These are phyloP conservation scores for Dysphania ambrosioides DNA, from an alignment of 148 eudicot species.

Conservation along the genomic window DNA sequence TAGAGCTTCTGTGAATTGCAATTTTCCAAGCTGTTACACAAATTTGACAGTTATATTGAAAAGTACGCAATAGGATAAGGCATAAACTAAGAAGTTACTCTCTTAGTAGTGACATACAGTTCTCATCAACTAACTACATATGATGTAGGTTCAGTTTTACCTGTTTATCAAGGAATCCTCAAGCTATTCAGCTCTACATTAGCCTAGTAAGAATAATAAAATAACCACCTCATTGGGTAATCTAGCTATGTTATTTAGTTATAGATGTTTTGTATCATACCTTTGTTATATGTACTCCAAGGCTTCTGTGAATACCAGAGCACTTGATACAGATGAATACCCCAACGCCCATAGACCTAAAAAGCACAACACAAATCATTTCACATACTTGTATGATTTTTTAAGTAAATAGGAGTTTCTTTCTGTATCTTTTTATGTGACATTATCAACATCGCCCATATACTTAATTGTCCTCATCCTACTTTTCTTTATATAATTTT, in stretches of 20 bases:
- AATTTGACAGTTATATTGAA: not conserved
- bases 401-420: not conserved
- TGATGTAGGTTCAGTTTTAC: not conserved
- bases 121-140: not conserved
- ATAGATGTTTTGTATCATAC: constrained; percentile 28
- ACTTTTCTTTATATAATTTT: not conserved
- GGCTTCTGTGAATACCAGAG: constrained; percentile 96
- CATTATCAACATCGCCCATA: not conserved
- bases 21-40: too few relatives aligned
- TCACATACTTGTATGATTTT: not conserved
- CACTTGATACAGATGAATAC: constrained; percentile 94
- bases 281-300: constrained; percentile 94
- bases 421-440: not conserved
- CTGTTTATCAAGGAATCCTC: not conserved
- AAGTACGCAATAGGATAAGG: not conserved
- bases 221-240: not conserved
- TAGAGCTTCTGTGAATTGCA: too few relatives aligned
- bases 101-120: not conserved
- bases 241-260: not conserved
- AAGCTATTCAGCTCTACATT: not conserved
- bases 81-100: not conserved
- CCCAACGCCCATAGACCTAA: constrained; percentile 76
- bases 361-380: constrained; percentile 16
- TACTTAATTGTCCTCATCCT: not conserved
- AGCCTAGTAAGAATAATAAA: too few relatives aligned